Conservation (phyloP, 1,139 yeast genomes). For the Lodderomyces margitis region DNA sequence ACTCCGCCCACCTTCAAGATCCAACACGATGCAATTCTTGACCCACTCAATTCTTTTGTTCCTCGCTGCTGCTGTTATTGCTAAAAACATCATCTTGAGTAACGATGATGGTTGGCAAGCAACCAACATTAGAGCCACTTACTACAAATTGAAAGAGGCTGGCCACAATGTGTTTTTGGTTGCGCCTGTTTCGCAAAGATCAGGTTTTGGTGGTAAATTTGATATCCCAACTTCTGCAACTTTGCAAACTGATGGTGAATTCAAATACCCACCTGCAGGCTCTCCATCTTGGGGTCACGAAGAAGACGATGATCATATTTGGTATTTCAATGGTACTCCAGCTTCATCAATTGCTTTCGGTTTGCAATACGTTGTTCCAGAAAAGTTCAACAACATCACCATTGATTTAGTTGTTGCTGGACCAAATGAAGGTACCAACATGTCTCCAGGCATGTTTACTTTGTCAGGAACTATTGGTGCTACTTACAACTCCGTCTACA, state of each 20-base stretch:
- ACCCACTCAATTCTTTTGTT: constrained; percentile 10
- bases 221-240: constrained; percentile 41
- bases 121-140: constrained; percentile 59
- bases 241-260: constrained; percentile 43
- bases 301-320: constrained; percentile 38
- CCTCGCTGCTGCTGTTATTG: constrained; percentile 17
- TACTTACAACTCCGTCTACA: constrained; percentile 40
- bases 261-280: constrained; percentile 40
- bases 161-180: constrained; percentile 53
- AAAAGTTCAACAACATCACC: constrained; percentile 31
- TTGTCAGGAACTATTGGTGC: constrained; percentile 49
- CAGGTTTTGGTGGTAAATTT: constrained; percentile 59
- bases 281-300: constrained; percentile 51
- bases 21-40: constrained; percentile 13
- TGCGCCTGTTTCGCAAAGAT: constrained; percentile 59
- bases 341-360: constrained; percentile 45
- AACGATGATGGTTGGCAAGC: constrained; percentile 63
- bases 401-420: constrained; percentile 45
- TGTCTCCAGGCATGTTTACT: constrained; percentile 37
- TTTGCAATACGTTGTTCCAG: constrained; percentile 41
- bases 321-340: constrained; percentile 53
- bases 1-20: background rate
- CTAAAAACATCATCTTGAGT: constrained; percentile 53
- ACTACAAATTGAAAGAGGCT: constrained; percentile 50
- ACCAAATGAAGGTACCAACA: constrained; percentile 48